Conservation (phyloP, 1,284 basidiomycete species). For the Sanguinoderma infundibulare region DNA sequence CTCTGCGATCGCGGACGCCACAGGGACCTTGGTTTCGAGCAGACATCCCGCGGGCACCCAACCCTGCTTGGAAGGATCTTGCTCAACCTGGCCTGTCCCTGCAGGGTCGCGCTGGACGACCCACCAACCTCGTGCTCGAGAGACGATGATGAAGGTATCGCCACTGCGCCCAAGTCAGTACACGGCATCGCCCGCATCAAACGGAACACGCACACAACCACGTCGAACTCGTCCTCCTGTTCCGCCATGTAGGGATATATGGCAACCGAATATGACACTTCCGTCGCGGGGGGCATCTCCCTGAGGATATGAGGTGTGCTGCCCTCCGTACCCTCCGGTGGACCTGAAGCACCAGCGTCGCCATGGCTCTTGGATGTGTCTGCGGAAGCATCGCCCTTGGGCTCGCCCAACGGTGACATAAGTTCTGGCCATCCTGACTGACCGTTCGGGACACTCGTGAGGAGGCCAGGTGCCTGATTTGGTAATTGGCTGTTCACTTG, state of each 20-base stretch:
- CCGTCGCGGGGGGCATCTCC: conserved; percentile 61
- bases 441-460: conserved; percentile 55
- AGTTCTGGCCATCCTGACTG: conserved; percentile 79
- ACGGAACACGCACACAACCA: conserved; percentile 78
- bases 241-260: conserved; percentile 97
- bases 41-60: conserved; percentile 95
- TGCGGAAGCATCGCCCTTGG: conserved; percentile 39
- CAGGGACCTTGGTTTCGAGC: conserved; percentile 87
- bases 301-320: conserved; percentile 34
- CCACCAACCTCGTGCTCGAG: conserved; percentile 98
- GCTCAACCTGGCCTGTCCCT: conserved; percentile 80
- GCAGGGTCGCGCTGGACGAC: conserved; percentile 94
- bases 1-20: conserved; percentile 77
- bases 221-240: conserved; percentile 97
- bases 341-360: conserved; percentile 18
- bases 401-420: conserved; percentile 62
- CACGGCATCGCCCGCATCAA: conserved; percentile 3
- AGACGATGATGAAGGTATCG: conserved; percentile 92
- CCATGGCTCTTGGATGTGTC: conserved; percentile 28
- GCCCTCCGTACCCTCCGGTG: conserved; percentile 19
- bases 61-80: conserved; percentile 77
- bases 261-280: conserved; percentile 87
- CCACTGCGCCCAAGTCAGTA: conserved; percentile 50
- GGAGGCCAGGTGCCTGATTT: conserved; percentile 39
- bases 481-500: conserved; percentile 62